Evolutionary conservation across 257 asterid species (phyloP).

Genomic region (Datura wrightii): DNA sequence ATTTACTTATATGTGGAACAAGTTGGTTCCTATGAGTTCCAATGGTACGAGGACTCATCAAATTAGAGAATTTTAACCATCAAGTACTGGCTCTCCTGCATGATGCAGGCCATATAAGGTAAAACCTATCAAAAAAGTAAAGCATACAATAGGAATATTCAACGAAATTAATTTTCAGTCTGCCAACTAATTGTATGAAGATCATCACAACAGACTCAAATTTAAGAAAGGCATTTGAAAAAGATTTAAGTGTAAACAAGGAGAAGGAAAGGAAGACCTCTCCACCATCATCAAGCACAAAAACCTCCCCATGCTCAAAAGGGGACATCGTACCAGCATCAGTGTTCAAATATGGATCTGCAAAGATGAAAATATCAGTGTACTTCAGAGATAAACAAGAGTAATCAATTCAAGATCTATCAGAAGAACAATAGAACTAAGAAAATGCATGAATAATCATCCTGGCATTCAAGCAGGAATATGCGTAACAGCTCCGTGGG

Average conservation of each 20-base stretch:
- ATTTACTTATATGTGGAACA: slow-evolving; percentile 20
- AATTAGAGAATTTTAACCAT: slow-evolving; percentile 23
- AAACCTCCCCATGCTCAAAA: slow-evolving; percentile 98
- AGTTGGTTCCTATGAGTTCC: slow-evolving; percentile 17
- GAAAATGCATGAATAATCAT: background rate
- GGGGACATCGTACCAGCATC: slow-evolving; percentile 99
- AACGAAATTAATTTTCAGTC: slow-evolving; percentile 11
- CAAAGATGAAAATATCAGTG: slow-evolving; percentile 22
- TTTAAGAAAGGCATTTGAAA: background rate
- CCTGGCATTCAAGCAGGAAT: background rate
- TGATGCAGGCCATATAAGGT: slow-evolving; percentile 28
- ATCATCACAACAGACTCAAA: background rate
- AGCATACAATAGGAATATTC: slow-evolving; percentile 1
- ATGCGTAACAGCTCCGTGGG: background rate
- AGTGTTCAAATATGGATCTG: slow-evolving; percentile 93
- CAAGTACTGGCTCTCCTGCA: slow-evolving; percentile 3
- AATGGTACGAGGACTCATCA: slow-evolving; percentile 14
- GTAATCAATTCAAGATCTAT: slow-evolving; percentile 19
- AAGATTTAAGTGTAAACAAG: background rate
- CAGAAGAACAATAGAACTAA: slow-evolving; percentile 16
- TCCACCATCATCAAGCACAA: slow-evolving; percentile 98
- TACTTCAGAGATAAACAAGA: slow-evolving; percentile 26
- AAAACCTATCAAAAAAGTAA: background rate
- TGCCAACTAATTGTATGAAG: slow-evolving; percentile 1
- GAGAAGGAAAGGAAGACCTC: slow-evolving; percentile 65